These are phyloP conservation scores for Omphalea diandra DNA, from an alignment of 441 rosid species.

Conservation along the genomic window DNA sequence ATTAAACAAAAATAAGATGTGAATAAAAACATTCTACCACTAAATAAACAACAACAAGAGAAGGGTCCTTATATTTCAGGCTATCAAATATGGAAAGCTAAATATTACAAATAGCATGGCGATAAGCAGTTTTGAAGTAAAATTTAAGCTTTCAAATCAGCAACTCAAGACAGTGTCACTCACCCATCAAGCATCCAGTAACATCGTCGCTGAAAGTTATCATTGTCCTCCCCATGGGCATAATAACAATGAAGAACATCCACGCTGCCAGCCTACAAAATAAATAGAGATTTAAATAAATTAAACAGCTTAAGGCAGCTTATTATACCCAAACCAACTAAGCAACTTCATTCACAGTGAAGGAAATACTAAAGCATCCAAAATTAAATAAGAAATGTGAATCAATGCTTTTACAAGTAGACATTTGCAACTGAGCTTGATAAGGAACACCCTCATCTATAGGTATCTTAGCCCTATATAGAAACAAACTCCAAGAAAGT, in stretches of 20 bases:
- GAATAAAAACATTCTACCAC: not conserved
- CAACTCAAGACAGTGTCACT: conserved; percentile 22
- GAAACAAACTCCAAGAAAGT: not conserved
- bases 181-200: conserved; percentile 80
- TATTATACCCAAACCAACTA: not conserved
- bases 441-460: too few species aligned
- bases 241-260: conserved; percentile 79
- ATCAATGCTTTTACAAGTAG: too few species aligned
- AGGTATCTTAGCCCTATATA: not conserved
- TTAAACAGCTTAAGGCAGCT: conserved; percentile 4
- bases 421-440: too few species aligned
- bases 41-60: not conserved
- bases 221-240: conserved; percentile 72
- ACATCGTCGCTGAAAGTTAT: conserved; percentile 61
- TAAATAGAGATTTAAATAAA: conserved; percentile 11
- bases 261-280: conserved; percentile 56
- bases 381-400: not conserved
- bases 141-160: conserved; percentile 4
- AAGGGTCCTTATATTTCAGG: not conserved
- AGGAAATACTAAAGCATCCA: conserved; percentile 8
- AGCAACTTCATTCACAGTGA: not conserved
- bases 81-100: not conserved
- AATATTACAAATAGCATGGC: not conserved
- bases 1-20: not conserved
- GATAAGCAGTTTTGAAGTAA: conserved; percentile 7